Conservation (phyloP, 768 basidiomycete species). For the Sporobolomyces phaffii region DNA sequence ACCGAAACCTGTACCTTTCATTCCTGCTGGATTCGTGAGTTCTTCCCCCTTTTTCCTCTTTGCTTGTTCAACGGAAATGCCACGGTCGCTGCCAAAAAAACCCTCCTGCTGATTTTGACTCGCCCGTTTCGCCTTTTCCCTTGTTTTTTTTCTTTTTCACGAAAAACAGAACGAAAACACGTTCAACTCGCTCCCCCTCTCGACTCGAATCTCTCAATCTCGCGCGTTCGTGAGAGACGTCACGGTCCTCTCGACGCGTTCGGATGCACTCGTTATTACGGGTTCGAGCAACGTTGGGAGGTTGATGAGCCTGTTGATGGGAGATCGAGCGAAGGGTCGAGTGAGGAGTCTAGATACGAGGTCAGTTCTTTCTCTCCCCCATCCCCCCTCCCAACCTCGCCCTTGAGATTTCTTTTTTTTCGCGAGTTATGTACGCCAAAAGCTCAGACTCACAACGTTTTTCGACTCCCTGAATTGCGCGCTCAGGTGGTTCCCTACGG, state of each 20-base stretch:
- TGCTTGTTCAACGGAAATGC: not conserved
- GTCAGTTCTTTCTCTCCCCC: not conserved
- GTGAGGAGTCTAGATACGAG: slow-evolving; percentile 32
- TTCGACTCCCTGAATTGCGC: not conserved
- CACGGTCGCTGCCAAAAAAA: no score
- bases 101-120: no score
- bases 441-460: not conserved
- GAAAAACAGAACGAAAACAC: slow-evolving; percentile 33
- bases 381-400: no score
- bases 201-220: slow-evolving; percentile 13
- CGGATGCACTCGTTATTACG: slow-evolving; percentile 40
- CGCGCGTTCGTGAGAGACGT: slow-evolving; percentile 39
- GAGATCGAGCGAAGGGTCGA: not conserved
- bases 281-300: slow-evolving; percentile 39
- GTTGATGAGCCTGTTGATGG: slow-evolving; percentile 34
- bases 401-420: no score
- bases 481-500: slow-evolving; percentile 35
- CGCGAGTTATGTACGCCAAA: not conserved
- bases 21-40: slow-evolving; percentile 11
- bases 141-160: no score
- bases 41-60: not conserved
- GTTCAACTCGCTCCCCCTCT: slow-evolving; percentile 33
- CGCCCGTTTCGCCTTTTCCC: no score
- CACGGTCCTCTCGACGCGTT: slow-evolving; percentile 21
- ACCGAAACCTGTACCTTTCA: not conserved